Percentiles rank a stretch among this genome's conserved stretches.
Evolutionary conservation across 2,329 filamentous ascomycete genomes (phyloP).

Genomic region (Lasiodiplodia theobromae): DNA sequence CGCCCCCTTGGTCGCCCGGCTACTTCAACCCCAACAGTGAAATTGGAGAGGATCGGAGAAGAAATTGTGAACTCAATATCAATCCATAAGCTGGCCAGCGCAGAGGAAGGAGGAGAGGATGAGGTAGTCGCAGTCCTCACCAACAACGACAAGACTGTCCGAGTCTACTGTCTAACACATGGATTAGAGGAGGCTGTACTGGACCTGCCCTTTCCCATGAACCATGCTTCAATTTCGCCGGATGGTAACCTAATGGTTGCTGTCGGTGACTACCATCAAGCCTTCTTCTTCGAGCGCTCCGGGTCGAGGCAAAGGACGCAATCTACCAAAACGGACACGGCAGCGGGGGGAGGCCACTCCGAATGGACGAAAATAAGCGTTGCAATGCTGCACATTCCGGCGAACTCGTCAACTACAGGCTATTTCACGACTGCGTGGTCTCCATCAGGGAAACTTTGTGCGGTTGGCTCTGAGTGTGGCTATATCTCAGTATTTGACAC

Average conservation of each 20-base stretch:
- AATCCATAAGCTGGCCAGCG: constrained; percentile 61
- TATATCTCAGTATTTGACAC: constrained; percentile 78
- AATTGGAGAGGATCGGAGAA: constrained; percentile 66
- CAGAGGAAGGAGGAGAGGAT: constrained; percentile 52
- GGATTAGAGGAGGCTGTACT: constrained; percentile 73
- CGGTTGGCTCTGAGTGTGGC: constrained; percentile 81
- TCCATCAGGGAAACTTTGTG: constrained; percentile 72
- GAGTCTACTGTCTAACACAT: constrained; percentile 77
- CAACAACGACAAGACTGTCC: constrained; percentile 92
- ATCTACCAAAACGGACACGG: constrained; percentile 37
- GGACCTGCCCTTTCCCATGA: constrained; percentile 83
- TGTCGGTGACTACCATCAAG: constrained; percentile 84
- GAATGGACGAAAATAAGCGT: constrained; percentile 51
- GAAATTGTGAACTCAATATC: constrained; percentile 73
- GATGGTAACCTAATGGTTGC: constrained; percentile 82
- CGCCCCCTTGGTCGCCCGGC: constrained; percentile 38
- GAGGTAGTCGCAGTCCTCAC: constrained; percentile 77
- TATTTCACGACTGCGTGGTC: constrained; percentile 84
- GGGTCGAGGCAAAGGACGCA: constrained; percentile 32
- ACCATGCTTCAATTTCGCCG: constrained; percentile 92
- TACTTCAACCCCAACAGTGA: constrained; percentile 52
- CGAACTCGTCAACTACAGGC: constrained; percentile 52
- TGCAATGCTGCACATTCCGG: constrained; percentile 51
- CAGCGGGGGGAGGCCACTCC: neutral
- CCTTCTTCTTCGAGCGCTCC: constrained; percentile 78